phyloP scores from a whole-genome alignment of 169 alveolate species.

The Eimeria falciformis region DNA sequence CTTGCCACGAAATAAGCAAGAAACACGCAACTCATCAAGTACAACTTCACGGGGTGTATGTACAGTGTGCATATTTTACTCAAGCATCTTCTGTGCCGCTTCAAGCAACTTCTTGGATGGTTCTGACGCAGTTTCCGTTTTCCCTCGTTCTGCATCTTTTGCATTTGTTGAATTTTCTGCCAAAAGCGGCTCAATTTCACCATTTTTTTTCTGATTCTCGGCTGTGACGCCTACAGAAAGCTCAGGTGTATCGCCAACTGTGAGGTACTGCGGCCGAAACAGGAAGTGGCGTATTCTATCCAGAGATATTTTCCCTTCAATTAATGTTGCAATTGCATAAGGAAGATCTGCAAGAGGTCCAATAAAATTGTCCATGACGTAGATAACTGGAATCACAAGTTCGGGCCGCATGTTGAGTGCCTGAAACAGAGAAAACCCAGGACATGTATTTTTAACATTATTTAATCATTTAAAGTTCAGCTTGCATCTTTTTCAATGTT shows the following conservation, averaged over 20 bases:
- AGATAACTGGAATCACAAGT: conserved; percentile 63
- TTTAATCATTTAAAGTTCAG: neutral
- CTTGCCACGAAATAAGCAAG: neutral
- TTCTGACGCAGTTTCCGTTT: neutral
- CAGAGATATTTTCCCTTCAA: conserved; percentile 67
- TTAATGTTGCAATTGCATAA: conserved; percentile 5
- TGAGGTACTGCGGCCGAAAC: neutral
- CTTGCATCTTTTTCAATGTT: neutral
- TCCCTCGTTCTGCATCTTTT: neutral
- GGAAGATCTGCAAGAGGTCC: conserved; percentile 73
- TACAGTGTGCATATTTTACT: neutral
- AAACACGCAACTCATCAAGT: neutral
- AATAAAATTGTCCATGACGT: conserved; percentile 48
- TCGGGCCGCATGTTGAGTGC: conserved; percentile 39
- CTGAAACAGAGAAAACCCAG: neutral
- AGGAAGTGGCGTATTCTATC: conserved; percentile 32
- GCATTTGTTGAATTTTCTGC: neutral
- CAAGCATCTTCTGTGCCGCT: conserved; percentile 40
- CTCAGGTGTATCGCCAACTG: too few relatives aligned
- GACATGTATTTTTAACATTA: too few relatives aligned
- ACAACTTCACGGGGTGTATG: too few relatives aligned
- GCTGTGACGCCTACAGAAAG: too few relatives aligned
- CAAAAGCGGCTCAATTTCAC: conserved; percentile 1
- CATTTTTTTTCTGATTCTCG: neutral
- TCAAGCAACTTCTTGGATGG: neutral